Percentiles rank a stretch among this genome's conserved stretches.
Conservation (phyloP, 1,139 yeast species). For the Suhomyces yuchorum region DNA sequence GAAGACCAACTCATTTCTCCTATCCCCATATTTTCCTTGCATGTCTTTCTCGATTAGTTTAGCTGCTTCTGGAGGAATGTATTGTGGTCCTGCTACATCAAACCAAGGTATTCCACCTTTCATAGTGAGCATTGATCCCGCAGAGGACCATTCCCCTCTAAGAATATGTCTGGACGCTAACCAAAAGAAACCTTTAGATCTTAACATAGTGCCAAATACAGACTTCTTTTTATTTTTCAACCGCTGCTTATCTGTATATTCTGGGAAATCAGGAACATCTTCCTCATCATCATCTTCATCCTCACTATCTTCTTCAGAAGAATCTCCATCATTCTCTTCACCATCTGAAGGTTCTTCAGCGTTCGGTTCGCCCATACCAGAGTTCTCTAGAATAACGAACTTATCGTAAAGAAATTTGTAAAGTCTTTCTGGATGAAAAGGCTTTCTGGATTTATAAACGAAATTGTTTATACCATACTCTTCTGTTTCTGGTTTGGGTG, state of each 20-base stretch:
- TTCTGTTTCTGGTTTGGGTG: constrained; percentile 34
- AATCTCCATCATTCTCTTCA: constrained; percentile 16
- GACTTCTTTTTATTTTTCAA: constrained; percentile 37
- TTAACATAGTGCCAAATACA: constrained; percentile 36
- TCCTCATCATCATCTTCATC: constrained; percentile 18
- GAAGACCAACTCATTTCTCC: constrained; percentile 47
- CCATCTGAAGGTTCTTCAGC: constrained; percentile 12
- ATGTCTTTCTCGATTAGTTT: constrained; percentile 36
- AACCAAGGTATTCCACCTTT: constrained; percentile 51
- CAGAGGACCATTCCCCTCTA: constrained; percentile 51
- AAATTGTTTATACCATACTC: constrained; percentile 49
- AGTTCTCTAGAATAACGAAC: constrained; percentile 33
- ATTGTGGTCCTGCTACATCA: constrained; percentile 37
- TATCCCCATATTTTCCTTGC: constrained; percentile 42
- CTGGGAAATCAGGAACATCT: constrained; percentile 24
- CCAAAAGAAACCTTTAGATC: constrained; percentile 52
- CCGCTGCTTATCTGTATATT: constrained; percentile 25
- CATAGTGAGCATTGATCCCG: constrained; percentile 46
- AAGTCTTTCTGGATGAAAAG: constrained; percentile 47
- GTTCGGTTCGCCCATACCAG: constrained; percentile 16
- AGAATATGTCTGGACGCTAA: constrained; percentile 44
- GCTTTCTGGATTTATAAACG: constrained; percentile 40
- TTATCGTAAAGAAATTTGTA: constrained; percentile 38
- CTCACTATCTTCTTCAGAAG: constrained; percentile 13
- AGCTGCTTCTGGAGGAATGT: constrained; percentile 34